A percentile compares a stretch with the other conserved stretches of the same genome.
Conservation (phyloP, 192 early-diverging fungal species). For the Dissophora globulifera region DNA sequence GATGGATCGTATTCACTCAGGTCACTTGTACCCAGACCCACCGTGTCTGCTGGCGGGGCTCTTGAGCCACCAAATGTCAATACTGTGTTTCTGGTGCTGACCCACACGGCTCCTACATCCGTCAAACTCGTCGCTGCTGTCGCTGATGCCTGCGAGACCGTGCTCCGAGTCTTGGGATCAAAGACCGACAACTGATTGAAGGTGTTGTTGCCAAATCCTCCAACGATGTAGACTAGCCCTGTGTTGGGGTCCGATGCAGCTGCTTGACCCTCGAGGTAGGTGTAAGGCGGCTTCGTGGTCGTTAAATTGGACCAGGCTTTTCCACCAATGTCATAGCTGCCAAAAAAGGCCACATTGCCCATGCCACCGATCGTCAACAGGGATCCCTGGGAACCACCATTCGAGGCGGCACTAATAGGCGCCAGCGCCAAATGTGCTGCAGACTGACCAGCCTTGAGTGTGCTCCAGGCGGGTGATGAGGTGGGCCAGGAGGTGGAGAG, state of each 20-base stretch:
- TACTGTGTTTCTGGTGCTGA: constrained; percentile 13
- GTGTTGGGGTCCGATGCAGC: constrained; percentile 39
- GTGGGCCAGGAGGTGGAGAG: constrained; percentile 37
- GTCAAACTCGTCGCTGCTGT: constrained; percentile 24
- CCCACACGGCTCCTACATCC: constrained; percentile 38
- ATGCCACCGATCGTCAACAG: constrained; percentile 31
- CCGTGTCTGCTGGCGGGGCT: constrained; percentile 6
- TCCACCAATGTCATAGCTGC: constrained; percentile 11
- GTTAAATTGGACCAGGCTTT: background rate
- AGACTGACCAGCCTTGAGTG: constrained; percentile 14
- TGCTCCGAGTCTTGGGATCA: constrained; percentile 12
- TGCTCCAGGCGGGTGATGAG: constrained; percentile 3
- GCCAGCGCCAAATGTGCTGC: constrained; percentile 29
- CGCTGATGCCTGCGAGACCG: constrained; percentile 14
- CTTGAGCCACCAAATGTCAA: constrained; percentile 45
- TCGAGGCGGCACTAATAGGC: constrained; percentile 10
- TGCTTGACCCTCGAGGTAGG: constrained; percentile 29
- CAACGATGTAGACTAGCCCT: constrained; percentile 35
- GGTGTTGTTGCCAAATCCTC: constrained; percentile 20
- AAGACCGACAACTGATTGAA: constrained; percentile 27
- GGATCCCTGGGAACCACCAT: constrained; percentile 21
- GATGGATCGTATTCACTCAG: constrained; percentile 22
- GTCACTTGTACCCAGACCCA: background rate
- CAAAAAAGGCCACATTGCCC: background rate
- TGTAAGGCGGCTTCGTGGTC: constrained; percentile 9